Conservation (phyloP, 2,329 filamentous ascomycete species). For the Alternaria viburni region DNA sequence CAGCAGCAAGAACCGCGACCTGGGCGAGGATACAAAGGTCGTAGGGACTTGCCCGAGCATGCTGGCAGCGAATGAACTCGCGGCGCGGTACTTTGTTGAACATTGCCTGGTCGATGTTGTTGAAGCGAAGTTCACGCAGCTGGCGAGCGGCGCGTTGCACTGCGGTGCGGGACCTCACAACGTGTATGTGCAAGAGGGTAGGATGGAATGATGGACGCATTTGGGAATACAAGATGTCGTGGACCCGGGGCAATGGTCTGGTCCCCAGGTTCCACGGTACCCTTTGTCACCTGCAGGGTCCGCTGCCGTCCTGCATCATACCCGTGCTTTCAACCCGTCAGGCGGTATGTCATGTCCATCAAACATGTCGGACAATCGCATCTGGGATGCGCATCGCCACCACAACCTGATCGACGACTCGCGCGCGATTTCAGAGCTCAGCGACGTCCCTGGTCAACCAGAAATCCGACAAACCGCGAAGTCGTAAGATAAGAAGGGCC, state of each 20-base stretch:
- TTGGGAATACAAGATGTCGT: neutral
- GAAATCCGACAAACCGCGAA: neutral
- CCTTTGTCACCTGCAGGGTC: slow-evolving; percentile 2
- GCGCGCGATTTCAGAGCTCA: neutral
- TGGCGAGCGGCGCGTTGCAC: slow-evolving; percentile 6
- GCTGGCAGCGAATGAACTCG: slow-evolving; percentile 7
- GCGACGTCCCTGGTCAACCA: neutral
- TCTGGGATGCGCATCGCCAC: neutral
- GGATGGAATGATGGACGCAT: neutral
- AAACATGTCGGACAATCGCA: neutral
- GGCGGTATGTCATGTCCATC: neutral
- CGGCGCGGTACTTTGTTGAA: slow-evolving; percentile 10
- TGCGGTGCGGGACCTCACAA: slow-evolving; percentile 4
- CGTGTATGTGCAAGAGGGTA: slow-evolving; percentile 6
- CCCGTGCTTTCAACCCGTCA: neutral
- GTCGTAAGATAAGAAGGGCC: neutral
- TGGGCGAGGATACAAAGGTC: neutral
- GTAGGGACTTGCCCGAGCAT: neutral
- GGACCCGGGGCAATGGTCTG: neutral
- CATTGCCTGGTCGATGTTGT: neutral
- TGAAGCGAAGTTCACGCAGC: slow-evolving; percentile 2
- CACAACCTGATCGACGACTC: neutral
- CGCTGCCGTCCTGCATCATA: neutral
- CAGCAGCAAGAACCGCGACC: neutral
- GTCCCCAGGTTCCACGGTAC: neutral